phyloP scores from a whole-genome alignment of 805 yeast species.

The Lachancea cidri region DNA sequence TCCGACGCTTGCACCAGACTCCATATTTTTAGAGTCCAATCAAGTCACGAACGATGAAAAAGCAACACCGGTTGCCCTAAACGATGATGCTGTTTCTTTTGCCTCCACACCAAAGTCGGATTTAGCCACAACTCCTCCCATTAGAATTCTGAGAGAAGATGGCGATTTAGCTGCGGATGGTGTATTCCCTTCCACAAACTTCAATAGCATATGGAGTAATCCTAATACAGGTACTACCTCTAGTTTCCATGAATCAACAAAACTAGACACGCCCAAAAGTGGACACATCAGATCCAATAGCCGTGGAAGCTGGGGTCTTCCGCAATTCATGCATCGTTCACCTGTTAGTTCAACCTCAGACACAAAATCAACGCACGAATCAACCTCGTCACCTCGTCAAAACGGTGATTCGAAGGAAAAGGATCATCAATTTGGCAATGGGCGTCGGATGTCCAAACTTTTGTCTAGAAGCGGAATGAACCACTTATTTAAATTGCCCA shows the following conservation, averaged over 20 bases:
- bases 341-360: slow-evolving; percentile 3
- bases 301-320: slow-evolving; percentile 9
- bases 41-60: background rate
- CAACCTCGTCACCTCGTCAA: background rate
- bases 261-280: slow-evolving; percentile 5
- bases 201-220: slow-evolving; percentile 25
- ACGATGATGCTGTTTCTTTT: slow-evolving; percentile 11
- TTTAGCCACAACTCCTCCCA: slow-evolving; percentile 5
- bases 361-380: background rate
- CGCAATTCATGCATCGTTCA: slow-evolving; percentile 8
- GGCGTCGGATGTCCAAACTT: slow-evolving; percentile 25
- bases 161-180: slow-evolving; percentile 6
- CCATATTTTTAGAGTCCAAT: background rate
- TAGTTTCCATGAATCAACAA: background rate
- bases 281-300: slow-evolving; percentile 5
- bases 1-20: slow-evolving; percentile 1
- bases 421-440: slow-evolving; percentile 11
- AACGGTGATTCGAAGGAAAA: slow-evolving; percentile 4
- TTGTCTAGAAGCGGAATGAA: slow-evolving; percentile 27
- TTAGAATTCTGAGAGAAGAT: background rate
- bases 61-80: background rate
- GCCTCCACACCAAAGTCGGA: slow-evolving; percentile 8
- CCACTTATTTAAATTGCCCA: slow-evolving; percentile 22
- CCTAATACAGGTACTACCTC: slow-evolving; percentile 1
- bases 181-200: slow-evolving; percentile 21